Evolutionary conservation across 2,329 filamentous ascomycete species (phyloP).

Genomic region (Trichoderma aggressivum): DNA sequence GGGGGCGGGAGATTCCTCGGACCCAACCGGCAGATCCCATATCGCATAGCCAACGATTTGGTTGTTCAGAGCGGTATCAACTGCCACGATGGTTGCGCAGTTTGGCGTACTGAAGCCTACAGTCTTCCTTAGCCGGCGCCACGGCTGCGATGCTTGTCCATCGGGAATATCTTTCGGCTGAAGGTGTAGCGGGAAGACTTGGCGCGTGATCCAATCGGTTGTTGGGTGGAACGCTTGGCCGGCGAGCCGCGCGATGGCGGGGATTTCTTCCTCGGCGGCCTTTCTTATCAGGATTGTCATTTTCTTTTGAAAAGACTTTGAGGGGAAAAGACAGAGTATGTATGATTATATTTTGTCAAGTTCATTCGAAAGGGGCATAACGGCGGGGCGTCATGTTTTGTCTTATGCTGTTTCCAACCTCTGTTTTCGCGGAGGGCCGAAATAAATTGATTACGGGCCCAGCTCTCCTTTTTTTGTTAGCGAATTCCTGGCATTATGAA

Average conservation of each 20-base stretch:
- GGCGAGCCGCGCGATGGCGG: slow-evolving; percentile 19
- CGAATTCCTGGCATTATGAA: neutral
- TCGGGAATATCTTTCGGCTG: neutral
- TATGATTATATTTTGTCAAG: neutral
- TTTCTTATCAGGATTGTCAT: slow-evolving; percentile 21
- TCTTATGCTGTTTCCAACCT: neutral
- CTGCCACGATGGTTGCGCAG: slow-evolving; percentile 15
- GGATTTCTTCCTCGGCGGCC: slow-evolving; percentile 19
- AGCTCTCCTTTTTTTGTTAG: neutral
- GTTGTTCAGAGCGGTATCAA: slow-evolving; percentile 5
- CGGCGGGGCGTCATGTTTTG: neutral
- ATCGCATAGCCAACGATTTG: slow-evolving; percentile 18
- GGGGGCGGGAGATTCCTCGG: neutral
- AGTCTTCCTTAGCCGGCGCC: slow-evolving; percentile 19
- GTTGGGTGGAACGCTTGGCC: slow-evolving; percentile 19
- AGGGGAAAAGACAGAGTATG: neutral
- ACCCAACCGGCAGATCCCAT: slow-evolving; percentile 7
- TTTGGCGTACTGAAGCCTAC: neutral
- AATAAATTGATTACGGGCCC: neutral
- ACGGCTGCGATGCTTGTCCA: neutral
- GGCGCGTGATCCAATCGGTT: slow-evolving; percentile 21
- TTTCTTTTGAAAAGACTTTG: neutral
- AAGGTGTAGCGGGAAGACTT: slow-evolving; percentile 19
- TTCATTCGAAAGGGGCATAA: neutral
- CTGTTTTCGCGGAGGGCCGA: neutral